These are phyloP conservation scores for Pisolithus marmoratus DNA, from an alignment of 768 basidiomycete genomes.

Conservation along the genomic window DNA sequence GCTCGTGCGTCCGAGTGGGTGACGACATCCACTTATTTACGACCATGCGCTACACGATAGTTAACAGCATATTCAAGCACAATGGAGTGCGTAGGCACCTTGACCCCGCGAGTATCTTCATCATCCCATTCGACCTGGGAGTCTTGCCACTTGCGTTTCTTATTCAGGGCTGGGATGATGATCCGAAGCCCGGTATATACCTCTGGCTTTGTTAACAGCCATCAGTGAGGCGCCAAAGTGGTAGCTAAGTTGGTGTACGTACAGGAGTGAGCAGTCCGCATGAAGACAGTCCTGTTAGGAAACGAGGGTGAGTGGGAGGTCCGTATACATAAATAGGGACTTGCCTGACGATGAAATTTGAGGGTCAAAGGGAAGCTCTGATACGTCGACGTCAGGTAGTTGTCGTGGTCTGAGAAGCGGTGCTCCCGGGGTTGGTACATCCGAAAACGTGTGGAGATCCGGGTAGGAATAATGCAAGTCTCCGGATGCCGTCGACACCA, in stretches of 20 bases:
- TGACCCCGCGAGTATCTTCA: too few species aligned
- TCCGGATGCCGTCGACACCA: not conserved
- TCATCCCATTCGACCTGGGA: too few species aligned
- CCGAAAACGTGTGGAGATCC: not conserved
- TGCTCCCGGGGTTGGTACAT: conserved; percentile 14
- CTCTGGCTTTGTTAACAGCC: conserved; percentile 4
- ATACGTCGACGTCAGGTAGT: conserved; percentile 20
- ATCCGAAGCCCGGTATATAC: conserved; percentile 19
- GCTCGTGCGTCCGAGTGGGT: too few species aligned
- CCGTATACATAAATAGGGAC: not conserved
- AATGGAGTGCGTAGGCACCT: too few species aligned
- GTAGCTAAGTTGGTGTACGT: not conserved
- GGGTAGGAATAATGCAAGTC: not conserved
- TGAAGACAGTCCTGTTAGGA: conserved; percentile 6
- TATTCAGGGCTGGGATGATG: conserved; percentile 13
- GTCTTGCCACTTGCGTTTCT: too few species aligned
- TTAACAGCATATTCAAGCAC: too few species aligned
- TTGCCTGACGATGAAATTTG: conserved; percentile 10
- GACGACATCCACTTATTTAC: too few species aligned
- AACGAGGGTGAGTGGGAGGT: not conserved
- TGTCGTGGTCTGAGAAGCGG: conserved; percentile 20
- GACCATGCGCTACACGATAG: too few species aligned
- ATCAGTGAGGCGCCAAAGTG: not conserved
- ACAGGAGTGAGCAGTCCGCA: conserved; percentile 14
- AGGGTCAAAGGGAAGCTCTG: conserved; percentile 7